Evolutionary conservation across 2,329 filamentous ascomycete genomes (phyloP).

Genomic region (Aspergillus latus): DNA sequence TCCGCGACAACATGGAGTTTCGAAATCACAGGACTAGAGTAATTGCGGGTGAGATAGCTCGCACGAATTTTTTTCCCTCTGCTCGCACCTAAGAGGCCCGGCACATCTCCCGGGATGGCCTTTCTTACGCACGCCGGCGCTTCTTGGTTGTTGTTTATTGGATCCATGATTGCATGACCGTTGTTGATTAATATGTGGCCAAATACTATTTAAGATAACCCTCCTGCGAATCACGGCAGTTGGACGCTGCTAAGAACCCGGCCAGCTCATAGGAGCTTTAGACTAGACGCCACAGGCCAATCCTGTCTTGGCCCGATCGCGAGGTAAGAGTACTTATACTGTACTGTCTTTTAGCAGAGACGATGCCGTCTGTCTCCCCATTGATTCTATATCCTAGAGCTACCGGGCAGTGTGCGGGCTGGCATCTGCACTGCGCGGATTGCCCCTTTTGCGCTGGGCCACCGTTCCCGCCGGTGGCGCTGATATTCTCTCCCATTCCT

Average conservation of each 20-base stretch:
- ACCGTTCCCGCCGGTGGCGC: background rate
- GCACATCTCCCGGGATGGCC: background rate
- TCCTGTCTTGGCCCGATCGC: constrained; percentile 22
- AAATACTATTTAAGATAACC: background rate
- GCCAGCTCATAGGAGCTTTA: constrained; percentile 9
- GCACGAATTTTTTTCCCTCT: background rate
- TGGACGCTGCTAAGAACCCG: constrained; percentile 7
- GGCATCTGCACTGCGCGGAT: background rate
- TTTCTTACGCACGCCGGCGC: background rate
- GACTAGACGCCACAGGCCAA: constrained; percentile 13
- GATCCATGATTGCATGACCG: background rate
- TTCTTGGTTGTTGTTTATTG: background rate
- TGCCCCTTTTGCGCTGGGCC: background rate
- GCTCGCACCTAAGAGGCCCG: background rate
- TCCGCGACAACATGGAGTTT: background rate
- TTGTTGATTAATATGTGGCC: constrained; percentile 1
- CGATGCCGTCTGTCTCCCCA: constrained; percentile 3
- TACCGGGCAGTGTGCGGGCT: background rate
- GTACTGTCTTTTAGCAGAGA: constrained; percentile 1
- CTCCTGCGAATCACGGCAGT: constrained; percentile 8
- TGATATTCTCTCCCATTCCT: background rate
- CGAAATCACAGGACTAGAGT: background rate
- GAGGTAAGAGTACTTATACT: background rate
- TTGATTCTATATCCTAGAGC: background rate
- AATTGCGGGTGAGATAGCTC: background rate